Conservation (phyloP, 306 rosid species). For the Biancaea sappan region DNA sequence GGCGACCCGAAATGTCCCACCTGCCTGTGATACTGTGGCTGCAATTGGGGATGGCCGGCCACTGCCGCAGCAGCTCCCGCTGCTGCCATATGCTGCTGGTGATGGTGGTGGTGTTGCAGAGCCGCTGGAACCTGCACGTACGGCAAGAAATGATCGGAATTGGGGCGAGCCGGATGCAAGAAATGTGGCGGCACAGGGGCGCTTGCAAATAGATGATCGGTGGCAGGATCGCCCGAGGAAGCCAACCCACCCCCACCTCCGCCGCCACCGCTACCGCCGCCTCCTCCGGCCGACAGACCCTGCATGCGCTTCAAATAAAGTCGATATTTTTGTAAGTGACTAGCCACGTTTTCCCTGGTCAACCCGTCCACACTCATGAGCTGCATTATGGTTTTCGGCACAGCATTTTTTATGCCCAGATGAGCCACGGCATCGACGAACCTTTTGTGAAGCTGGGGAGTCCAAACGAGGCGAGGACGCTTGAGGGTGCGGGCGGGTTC, state of each 20-base stretch:
- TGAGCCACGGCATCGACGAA: conserved; percentile 96
- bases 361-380: conserved; percentile 98
- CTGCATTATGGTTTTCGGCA: conserved; percentile 99
- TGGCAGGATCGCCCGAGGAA: conserved; percentile 61
- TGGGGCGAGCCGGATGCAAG: conserved; percentile 69
- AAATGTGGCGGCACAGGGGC: conserved; percentile 90
- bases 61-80: conserved; percentile 49
- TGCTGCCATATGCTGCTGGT: conserved; percentile 66
- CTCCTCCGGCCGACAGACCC: conserved; percentile 57
- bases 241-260: conserved; percentile 44
- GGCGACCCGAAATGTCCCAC: conserved; percentile 90
- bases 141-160: conserved; percentile 88
- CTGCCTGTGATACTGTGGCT: conserved; percentile 72
- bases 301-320: conserved; percentile 97
- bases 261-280: conserved; percentile 43
- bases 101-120: conserved; percentile 83
- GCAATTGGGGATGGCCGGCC: conserved; percentile 55
- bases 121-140: conserved; percentile 79
- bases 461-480: conserved; percentile 95
- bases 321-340: conserved; percentile 92
- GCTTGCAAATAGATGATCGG: conserved; percentile 90
- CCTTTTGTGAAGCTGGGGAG: conserved; percentile 95
- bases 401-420: conserved; percentile 92
- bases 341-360: conserved; percentile 93
- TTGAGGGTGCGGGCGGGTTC: conserved; percentile 96